A percentile compares a stretch with the other conserved stretches of the same genome.
Conservation (phyloP, 1,284 basidiomycete species). For the Phellinidium pouzarii region DNA sequence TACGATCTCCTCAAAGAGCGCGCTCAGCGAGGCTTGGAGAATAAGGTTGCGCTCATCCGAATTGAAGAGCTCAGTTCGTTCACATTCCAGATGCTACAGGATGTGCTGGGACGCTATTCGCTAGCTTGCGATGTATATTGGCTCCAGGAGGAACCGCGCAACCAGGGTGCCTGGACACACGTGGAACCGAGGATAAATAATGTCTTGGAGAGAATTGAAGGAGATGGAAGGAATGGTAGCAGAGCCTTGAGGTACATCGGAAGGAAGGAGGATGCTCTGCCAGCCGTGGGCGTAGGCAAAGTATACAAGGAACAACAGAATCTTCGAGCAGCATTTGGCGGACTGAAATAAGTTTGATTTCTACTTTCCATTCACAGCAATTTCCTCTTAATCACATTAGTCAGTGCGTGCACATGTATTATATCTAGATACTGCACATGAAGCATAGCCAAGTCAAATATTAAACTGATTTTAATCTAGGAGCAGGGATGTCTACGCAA, state of each 20-base stretch:
- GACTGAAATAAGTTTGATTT: too few species aligned
- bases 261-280: conserved; percentile 63
- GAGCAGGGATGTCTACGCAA: too few species aligned
- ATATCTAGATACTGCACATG: too few species aligned
- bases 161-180: conserved; percentile 77
- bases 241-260: conserved; percentile 50
- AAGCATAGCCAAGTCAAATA: too few species aligned
- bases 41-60: conserved; percentile 59
- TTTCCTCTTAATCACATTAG: too few species aligned
- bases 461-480: too few species aligned
- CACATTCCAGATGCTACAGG: conserved; percentile 55
- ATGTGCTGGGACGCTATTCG: conserved; percentile 42
- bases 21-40: conserved; percentile 39
- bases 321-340: conserved; percentile 51
- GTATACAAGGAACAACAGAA: conserved; percentile 63
- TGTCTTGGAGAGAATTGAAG: conserved; percentile 37
- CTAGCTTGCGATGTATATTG: conserved; percentile 40
- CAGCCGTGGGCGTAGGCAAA: conserved; percentile 71
- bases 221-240: conserved; percentile 27
- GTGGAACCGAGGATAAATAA: conserved; percentile 49
- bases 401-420: too few species aligned
- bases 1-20: conserved; percentile 78
- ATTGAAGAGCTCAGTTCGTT: conserved; percentile 84
- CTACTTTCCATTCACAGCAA: too few species aligned
- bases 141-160: conserved; percentile 83